Evolutionary conservation across 164 flowering plant species (phyloP).

Genomic region (Vitis cinerea): DNA sequence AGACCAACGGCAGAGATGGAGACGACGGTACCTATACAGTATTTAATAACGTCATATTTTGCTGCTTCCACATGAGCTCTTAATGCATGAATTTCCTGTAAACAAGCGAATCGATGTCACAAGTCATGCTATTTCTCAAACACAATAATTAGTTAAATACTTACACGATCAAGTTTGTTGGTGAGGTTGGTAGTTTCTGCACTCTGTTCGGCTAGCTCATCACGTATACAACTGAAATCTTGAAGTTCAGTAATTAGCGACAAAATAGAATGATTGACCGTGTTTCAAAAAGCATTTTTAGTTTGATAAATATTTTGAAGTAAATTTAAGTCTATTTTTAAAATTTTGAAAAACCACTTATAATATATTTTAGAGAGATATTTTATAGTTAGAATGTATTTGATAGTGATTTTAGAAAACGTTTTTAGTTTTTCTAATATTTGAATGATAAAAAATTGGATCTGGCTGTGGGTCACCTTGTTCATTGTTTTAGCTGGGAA

Average conservation of each 20-base stretch:
- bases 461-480: too few species aligned
- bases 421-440: too few species aligned
- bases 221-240: conserved; percentile 54
- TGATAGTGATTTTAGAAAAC: too few species aligned
- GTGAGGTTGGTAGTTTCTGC: conserved; percentile 57
- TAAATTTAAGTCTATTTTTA: too few species aligned
- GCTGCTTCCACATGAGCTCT: conserved; percentile 66
- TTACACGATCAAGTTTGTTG: conserved; percentile 63
- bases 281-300: too few species aligned
- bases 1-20: conserved; percentile 68
- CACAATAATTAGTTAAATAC: not conserved
- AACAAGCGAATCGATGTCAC: not conserved
- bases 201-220: conserved; percentile 57
- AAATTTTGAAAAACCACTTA: too few species aligned
- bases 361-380: too few species aligned
- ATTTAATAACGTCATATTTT: conserved; percentile 68
- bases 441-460: too few species aligned
- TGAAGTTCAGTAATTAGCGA: not conserved
- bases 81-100: conserved; percentile 63
- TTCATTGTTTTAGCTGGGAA: too few species aligned
- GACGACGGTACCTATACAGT: conserved; percentile 67
- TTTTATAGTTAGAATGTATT: too few species aligned
- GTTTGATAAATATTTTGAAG: too few species aligned
- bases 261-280: too few species aligned
- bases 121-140: not conserved